Evolutionary conservation across 2,329 filamentous ascomycete genomes (phyloP), one percentile per base, ranked within the genome.

Genomic region (Chrysoporthe puriensis): DNA sequence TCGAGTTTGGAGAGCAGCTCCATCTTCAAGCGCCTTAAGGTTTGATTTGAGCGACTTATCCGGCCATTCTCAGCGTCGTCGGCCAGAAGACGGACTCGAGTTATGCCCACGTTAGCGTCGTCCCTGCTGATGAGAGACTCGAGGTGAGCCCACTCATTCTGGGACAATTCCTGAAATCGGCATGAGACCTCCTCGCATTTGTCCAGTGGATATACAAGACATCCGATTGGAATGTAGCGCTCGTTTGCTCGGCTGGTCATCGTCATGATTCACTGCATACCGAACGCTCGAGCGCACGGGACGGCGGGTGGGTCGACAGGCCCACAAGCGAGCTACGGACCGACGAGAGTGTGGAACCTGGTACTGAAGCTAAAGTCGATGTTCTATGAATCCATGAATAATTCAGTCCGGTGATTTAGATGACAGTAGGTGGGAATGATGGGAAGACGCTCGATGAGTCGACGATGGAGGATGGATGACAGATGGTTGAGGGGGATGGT

Each of bases 41-140:
- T 75, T 1, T 71, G 72, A 66, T 83, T 79, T 1, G 78, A 79
- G 7, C 88, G 82, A 50, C 85, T 79, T n/a, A 91, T 79, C 4
- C 77, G 75, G 1, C 80, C 75, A 42, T 87, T 83, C 2, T 84
- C 83, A 44, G 87, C 81, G 76, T 94, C 91, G 70, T 91, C 87
- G 2, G 90, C 88, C 2, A 92, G 82, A 4, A 91, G 72, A 72
- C 90, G 89, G 0, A 92, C 79, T 32, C 90, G 83, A 8, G 87
- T 50, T 6, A 79, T 73, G 21, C 76, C 78, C 11, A 66, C 59
- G 1, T 71, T 57, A 2, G 71, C 62, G 14, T 70, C 59, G 6
- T 73, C 66, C 1, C 66, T 18, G 52, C 71, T 73, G 3, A 75
- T 32, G 2, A 73, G 72, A 58, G 83, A 78, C n/a, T 81, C 78